Percentiles rank a stretch among this genome's conserved stretches.
These are phyloP conservation scores for Gamsiella multidivaricata DNA, from an alignment of 192 early-diverging fungal species.

Conservation along the genomic window DNA sequence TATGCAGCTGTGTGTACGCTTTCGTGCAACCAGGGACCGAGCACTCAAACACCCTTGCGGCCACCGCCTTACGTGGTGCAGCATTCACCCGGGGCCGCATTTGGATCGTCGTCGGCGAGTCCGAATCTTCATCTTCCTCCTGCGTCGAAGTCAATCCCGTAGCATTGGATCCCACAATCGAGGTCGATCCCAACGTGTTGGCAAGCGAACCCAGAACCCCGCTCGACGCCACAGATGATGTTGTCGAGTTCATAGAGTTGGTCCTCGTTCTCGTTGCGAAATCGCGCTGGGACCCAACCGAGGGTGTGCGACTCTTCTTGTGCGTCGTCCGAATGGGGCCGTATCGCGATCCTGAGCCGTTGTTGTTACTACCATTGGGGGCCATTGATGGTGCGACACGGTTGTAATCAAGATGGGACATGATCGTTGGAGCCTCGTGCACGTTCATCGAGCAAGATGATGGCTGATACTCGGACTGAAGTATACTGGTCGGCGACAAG, in stretches of 20 bases:
- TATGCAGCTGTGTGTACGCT: conserved; percentile 54
- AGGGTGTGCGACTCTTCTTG: conserved; percentile 27
- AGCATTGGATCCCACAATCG: no score
- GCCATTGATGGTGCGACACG: conserved; percentile 22
- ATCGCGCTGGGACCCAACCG: conserved; percentile 35
- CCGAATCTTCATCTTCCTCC: conserved; percentile 38
- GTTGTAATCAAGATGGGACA: conserved; percentile 41
- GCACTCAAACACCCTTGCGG: conserved; percentile 60
- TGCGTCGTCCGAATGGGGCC: conserved; percentile 19
- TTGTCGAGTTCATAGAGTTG: conserved; percentile 46
- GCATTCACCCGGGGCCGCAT: conserved; percentile 27
- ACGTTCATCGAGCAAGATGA: conserved; percentile 29
- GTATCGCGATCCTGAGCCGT: conserved; percentile 3
- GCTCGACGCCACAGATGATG: conserved; percentile 32
- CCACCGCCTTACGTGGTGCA: conserved; percentile 41
- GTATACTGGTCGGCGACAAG: conserved; percentile 41
- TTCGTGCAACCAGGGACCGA: conserved; percentile 53
- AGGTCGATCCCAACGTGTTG: conserved; percentile 8
- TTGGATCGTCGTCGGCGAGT: conserved; percentile 42
- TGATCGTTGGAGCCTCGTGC: conserved; percentile 43
- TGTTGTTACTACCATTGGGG: not conserved
- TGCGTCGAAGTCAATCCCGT: no score
- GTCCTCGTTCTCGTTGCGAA: conserved; percentile 34
- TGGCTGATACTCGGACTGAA: conserved; percentile 39
- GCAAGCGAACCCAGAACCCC: conserved; percentile 29